Evolutionary conservation across 129 eudicot species (phyloP), one percentile per base, ranked within the genome.

Genomic region (Rutidosis leptorrhynchoides): DNA sequence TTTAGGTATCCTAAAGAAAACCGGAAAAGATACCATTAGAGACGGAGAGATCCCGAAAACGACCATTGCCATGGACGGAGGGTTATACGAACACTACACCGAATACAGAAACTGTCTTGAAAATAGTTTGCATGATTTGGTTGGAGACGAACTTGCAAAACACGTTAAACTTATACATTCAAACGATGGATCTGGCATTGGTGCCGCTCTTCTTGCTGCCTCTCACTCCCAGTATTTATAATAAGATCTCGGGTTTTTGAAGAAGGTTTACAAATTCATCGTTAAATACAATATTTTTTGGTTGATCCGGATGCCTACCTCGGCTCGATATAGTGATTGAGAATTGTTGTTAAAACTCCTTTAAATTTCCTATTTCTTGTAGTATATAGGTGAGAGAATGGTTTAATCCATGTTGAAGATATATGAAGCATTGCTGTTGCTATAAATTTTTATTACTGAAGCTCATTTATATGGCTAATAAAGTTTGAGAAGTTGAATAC

Each of bases 181-280:
- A 16, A 82, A 78, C 9, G 96, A 93, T 64, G 99, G 96, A 5
- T 89, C 95, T 0, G 96, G 99, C 16, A 83, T 84, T 3, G 99
- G 99, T 27, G 99, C 99, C 10, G 95, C 99, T 58, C 96, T 93
- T 53, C 84, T 93, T 26, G 98, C 98, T 12, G 96, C 98, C 52
- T 88, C 99, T 43, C 89, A 93, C 68, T 93, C 96, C 27, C 77
- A 19, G 10, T 86, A 88, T 74, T 64, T 70, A 37, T 83, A n/a
- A 37, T 83, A 83, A 42, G 40, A 72, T 1, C 28, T 16, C 30
- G 59, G 49, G 73, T 40, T 19, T 19, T 32, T 33, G 16, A 27
- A 40, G 30, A 6, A 12, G 53, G 46, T 46, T 11, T 33, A 29
- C 35, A 52, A 20, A 24, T 61, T 27, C 58, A 23, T 42, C 58